Evolutionary conservation across 257 asterid species (phyloP), one percentile per base, ranked within the genome.

Genomic region (Buddleja alternifolia): DNA sequence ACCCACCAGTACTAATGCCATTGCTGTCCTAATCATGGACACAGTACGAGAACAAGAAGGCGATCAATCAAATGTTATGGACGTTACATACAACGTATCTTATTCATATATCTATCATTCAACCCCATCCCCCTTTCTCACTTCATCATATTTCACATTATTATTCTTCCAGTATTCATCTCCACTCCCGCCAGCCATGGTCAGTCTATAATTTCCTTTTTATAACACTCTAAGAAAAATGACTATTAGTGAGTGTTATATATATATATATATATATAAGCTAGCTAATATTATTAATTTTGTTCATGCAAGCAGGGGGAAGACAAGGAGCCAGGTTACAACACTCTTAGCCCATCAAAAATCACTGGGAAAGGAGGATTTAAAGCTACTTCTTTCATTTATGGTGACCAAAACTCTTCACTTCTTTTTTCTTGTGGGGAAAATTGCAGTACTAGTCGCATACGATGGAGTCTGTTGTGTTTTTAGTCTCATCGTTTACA

Each of bases 281-380:
- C n/a, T n/a, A n/a, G n/a, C n/a, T n/a, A n/a, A n/a, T n/a, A n/a
- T n/a, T n/a, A n/a, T n/a, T n/a, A 29, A 29, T 29, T 2, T 29
- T 1, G 34, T 1, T 29, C 36, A 68, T 69, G 78, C 37, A 42
- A 12, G 41, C 67, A 83, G 92, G 94, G 63, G 25, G 88, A 74
- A 15, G 81, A 79, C 19, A 45, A 64, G 6, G 87, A 63, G 71
- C 34, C 60, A 11, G 80, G 58, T 8, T 67, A 78, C 71, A 41
- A 64, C 42, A 71, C 24, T 44, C 7, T 56, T 63, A 64, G n/a
- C 37, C 39, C 71, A 9, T 12, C 70, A 11, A 32, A 75, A 21
- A 51, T 8, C 40, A 72, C 80, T 57, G 72, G 70, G 45, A 89
- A 84, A 77, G 97, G 97, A 16, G 97, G 96, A 40, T 83, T 87